These are phyloP conservation scores for Penicillium sp. DNA, from an alignment of 2,329 filamentous ascomycete species.

Conservation along the genomic window DNA sequence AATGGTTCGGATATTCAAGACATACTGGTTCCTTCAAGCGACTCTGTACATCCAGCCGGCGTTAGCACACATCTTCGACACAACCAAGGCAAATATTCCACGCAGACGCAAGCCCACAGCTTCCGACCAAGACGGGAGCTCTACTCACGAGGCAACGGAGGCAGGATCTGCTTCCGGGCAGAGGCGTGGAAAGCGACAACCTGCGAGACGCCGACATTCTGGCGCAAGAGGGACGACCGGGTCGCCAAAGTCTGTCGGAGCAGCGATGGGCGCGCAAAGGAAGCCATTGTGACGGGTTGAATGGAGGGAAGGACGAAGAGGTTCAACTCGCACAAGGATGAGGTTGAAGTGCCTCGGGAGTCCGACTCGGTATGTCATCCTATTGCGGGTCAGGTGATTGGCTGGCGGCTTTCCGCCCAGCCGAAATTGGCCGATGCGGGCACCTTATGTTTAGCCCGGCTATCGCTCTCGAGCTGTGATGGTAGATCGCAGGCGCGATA, in stretches of 20 bases:
- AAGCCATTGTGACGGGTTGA: constrained; percentile 41
- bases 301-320: constrained; percentile 19
- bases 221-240: constrained; percentile 38
- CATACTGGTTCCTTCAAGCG: constrained; percentile 73
- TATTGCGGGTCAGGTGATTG: constrained; percentile 41
- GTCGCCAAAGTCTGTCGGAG: constrained; percentile 41
- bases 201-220: constrained; percentile 49
- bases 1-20: constrained; percentile 17
- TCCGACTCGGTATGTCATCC: constrained; percentile 44
- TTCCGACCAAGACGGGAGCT: constrained; percentile 2
- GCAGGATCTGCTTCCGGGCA: constrained; percentile 72
- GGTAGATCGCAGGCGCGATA: background rate
- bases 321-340: constrained; percentile 28
- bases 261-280: constrained; percentile 43
- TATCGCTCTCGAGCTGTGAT: background rate
- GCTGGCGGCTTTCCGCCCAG: constrained; percentile 36
- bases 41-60: constrained; percentile 55
- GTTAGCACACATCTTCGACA: constrained; percentile 46
- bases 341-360: constrained; percentile 43
- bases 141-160: constrained; percentile 78
- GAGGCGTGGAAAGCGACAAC: constrained; percentile 86
- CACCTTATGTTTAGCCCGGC: constrained; percentile 23
- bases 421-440: constrained; percentile 42
- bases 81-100: background rate
- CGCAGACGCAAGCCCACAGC: background rate